Evolutionary conservation across 2,329 filamentous ascomycete genomes (phyloP), one percentile per base, ranked within the genome.

Genomic region (Plenodomus tracheiphilus): DNA sequence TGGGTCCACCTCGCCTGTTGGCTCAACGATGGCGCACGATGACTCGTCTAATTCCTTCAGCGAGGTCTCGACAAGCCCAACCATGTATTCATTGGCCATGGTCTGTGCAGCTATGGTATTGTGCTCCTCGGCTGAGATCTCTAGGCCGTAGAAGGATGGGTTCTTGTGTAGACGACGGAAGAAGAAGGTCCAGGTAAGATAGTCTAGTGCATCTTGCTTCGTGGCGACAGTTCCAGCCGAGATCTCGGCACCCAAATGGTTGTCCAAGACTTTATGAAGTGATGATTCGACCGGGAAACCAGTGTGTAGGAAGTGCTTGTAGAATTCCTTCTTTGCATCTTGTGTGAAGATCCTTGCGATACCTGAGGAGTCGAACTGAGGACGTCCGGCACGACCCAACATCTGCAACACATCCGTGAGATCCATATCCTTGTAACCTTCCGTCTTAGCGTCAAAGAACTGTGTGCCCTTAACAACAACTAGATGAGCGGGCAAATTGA

Each of bases 141-240:
- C 89, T 0, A 99, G 85, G 0, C 95, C 95, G 62, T 99, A 99
- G 75, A 96, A 99, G 0, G 92, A 96, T 1, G 94, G 94, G 63
- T 99, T 99, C 79, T 99, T 99, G 78, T 99, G 94, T 34, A 99
- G 77, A 10, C 94, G 83, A 2, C 95, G 85, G 81, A 99, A 99
- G 82, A 99, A 99, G 78, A 99, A 99, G 1, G 95, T 99, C 94
- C 95, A 99, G 0, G 94, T 99, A 44, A 99, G 77, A 68, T 99
- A 99, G 73, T 99, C 95, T 3, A 99, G 81, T 1, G 94, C 94
- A 74, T 99, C 94, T 74, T 99, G 94, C 73, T 97, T 97, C 8
- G 91, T 96, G 25, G 87, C 79, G 42, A 99, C 89, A 0, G 94
- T 99, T 59, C 90, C 92, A 1, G 94, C 91, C 0, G 92, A 96